These are phyloP conservation scores for Gossypium davidsonii DNA, from an alignment of 441 rosid species.

Conservation along the genomic window DNA sequence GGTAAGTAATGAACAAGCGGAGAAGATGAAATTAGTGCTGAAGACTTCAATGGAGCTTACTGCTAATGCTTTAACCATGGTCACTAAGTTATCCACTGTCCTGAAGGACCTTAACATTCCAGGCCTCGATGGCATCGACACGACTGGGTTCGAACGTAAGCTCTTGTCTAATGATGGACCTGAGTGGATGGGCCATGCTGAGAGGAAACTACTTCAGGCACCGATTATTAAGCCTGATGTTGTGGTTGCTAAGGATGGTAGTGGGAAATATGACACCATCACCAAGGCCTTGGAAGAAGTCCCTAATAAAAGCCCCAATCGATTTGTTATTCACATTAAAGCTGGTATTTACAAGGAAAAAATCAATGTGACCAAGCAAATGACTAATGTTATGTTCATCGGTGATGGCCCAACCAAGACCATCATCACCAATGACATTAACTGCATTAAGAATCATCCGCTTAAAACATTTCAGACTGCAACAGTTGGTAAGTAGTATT, in stretches of 20 bases:
- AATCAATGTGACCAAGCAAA: slow-evolving; percentile 30
- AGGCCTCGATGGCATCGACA: slow-evolving; percentile 13
- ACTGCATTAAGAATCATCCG: slow-evolving; percentile 26
- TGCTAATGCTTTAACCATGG: slow-evolving; percentile 63
- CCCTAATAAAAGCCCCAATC: slow-evolving; percentile 25
- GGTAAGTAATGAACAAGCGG: slow-evolving; percentile 25
- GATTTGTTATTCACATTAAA: slow-evolving; percentile 63
- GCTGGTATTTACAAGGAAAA: slow-evolving; percentile 60
- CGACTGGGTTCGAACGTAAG: neutral
- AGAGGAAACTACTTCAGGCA: slow-evolving; percentile 31
- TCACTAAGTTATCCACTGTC: slow-evolving; percentile 33
- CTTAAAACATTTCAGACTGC: slow-evolving; percentile 40
- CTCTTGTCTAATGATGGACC: slow-evolving; percentile 34
- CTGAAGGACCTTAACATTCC: slow-evolving; percentile 27
- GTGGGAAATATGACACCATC: slow-evolving; percentile 56
- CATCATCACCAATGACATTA: slow-evolving; percentile 46
- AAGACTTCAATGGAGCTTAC: slow-evolving; percentile 41
- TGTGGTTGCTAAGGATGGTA: slow-evolving; percentile 66
- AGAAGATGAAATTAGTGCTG: slow-evolving; percentile 43
- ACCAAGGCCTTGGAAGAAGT: slow-evolving; percentile 33
- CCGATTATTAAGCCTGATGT: slow-evolving; percentile 33
- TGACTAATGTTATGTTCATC: slow-evolving; percentile 39
- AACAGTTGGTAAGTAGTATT: slow-evolving; percentile 38
- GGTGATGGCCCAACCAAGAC: slow-evolving; percentile 79
- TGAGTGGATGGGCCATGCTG: slow-evolving; percentile 34